Evolutionary conservation across 805 yeast species (phyloP).

Genomic region (Metschnikowia cubensis): DNA sequence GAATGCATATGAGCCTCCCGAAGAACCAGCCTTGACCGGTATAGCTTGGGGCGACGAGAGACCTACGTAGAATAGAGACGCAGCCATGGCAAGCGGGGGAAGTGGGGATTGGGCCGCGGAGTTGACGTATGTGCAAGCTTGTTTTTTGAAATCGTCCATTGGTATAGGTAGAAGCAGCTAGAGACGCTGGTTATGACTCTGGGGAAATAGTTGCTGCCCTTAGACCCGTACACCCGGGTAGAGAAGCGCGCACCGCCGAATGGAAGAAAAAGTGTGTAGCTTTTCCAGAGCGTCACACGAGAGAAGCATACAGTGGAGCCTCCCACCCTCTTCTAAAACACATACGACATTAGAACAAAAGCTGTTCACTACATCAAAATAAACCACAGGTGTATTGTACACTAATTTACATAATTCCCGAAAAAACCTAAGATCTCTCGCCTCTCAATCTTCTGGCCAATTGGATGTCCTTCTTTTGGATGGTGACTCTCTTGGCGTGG

Average conservation of each 20-base stretch:
- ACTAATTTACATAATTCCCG: constrained; percentile 16
- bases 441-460: constrained; percentile 98
- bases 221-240: not conserved
- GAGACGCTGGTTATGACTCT: not conserved
- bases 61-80: constrained; percentile 14
- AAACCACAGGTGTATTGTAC: constrained; percentile 16
- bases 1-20: constrained; percentile 22
- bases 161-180: not conserved
- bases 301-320: too few relatives aligned
- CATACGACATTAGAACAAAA: too few relatives aligned
- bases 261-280: too few relatives aligned
- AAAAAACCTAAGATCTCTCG: constrained; percentile 65
- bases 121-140: constrained; percentile 12
- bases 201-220: constrained; percentile 1
- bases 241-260: not conserved
- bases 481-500: constrained; percentile 98
- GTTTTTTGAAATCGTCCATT: constrained; percentile 10
- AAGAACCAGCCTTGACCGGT: constrained; percentile 14
- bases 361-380: not conserved
- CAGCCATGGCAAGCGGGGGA: constrained; percentile 16
- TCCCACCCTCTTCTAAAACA: too few relatives aligned
- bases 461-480: constrained; percentile 97
- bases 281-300: too few relatives aligned
- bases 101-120: constrained; percentile 17
- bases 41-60: constrained; percentile 12